Percentiles rank a stretch among this genome's conserved stretches.
phyloP scores from a whole-genome alignment of 768 basidiomycete genomes.

The Russula virescens region DNA sequence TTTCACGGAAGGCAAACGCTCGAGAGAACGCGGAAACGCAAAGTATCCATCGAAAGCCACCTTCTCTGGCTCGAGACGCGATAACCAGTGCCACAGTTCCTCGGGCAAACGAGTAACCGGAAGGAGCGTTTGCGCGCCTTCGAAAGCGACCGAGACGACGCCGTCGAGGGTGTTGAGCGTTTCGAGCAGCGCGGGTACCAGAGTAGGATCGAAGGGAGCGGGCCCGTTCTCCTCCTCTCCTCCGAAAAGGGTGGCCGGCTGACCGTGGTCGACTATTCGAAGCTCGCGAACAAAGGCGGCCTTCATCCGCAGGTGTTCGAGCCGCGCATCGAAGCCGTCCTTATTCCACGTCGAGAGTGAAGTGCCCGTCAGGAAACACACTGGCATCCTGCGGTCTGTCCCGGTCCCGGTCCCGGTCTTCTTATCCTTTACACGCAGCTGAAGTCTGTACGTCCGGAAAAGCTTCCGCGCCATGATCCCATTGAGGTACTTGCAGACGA shows the following conservation, averaged over 20 bases:
- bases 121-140: background rate
- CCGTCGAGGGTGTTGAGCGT: background rate
- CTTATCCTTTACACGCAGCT: background rate
- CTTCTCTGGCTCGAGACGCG: background rate
- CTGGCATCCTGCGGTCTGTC: background rate
- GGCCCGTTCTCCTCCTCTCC: background rate
- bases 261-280: background rate
- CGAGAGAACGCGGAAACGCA: background rate
- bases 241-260: background rate
- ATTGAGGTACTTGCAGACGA: background rate
- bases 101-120: background rate
- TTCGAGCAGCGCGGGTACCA: background rate
- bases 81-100: constrained; percentile 5
- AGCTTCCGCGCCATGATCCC: background rate
- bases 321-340: background rate
- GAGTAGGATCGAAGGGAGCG: background rate
- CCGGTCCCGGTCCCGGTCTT: background rate
- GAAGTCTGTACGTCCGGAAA: background rate
- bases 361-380: background rate
- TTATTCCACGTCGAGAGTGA: background rate
- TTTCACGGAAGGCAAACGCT: background rate
- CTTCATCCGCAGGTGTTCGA: background rate
- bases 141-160: constrained; percentile 5
- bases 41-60: constrained; percentile 3
- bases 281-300: constrained; percentile 2